Evolutionary conservation across 1,284 basidiomycete genomes (phyloP).

Genomic region (Sanghuangporus weigelae): DNA sequence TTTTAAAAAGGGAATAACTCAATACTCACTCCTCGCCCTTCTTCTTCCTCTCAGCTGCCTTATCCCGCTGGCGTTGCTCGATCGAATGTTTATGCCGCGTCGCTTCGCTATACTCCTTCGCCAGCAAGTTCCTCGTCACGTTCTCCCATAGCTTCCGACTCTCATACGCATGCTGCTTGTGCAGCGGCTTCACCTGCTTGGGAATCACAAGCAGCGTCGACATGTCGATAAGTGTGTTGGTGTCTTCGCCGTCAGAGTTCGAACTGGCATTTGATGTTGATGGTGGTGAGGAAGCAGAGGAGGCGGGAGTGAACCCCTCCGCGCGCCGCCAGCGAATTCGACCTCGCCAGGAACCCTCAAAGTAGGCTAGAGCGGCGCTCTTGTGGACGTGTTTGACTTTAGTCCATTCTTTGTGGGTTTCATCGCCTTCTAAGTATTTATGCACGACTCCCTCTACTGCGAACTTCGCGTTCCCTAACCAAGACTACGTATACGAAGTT

Average conservation of each 20-base stretch:
- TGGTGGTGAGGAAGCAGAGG: background rate
- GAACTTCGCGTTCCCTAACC: slow-evolving; percentile 89
- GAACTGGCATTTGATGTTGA: background rate
- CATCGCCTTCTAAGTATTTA: slow-evolving; percentile 60
- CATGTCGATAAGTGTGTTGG: slow-evolving; percentile 73
- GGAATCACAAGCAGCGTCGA: slow-evolving; percentile 71
- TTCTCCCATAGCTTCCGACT: slow-evolving; percentile 86
- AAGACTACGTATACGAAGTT: slow-evolving; percentile 60
- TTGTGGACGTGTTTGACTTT: slow-evolving; percentile 88
- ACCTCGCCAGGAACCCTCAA: slow-evolving; percentile 89
- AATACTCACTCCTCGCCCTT: slow-evolving; percentile 71
- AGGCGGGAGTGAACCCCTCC: slow-evolving; percentile 22
- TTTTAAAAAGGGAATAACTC: background rate
- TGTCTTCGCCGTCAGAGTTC: slow-evolving; percentile 37
- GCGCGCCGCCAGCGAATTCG: slow-evolving; percentile 75
- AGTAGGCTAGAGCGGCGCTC: slow-evolving; percentile 70
- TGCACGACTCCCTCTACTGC: slow-evolving; percentile 89
- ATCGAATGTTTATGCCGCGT: slow-evolving; percentile 84
- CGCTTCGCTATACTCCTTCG: slow-evolving; percentile 87
- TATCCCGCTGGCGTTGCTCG: slow-evolving; percentile 87
- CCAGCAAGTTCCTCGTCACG: slow-evolving; percentile 72
- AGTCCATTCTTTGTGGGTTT: slow-evolving; percentile 72
- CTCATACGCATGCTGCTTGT: slow-evolving; percentile 76
- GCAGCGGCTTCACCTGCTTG: slow-evolving; percentile 80
- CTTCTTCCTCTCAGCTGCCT: slow-evolving; percentile 77